Conservation (phyloP, 2,329 filamentous ascomycete genomes). For the Coniella vitis region DNA sequence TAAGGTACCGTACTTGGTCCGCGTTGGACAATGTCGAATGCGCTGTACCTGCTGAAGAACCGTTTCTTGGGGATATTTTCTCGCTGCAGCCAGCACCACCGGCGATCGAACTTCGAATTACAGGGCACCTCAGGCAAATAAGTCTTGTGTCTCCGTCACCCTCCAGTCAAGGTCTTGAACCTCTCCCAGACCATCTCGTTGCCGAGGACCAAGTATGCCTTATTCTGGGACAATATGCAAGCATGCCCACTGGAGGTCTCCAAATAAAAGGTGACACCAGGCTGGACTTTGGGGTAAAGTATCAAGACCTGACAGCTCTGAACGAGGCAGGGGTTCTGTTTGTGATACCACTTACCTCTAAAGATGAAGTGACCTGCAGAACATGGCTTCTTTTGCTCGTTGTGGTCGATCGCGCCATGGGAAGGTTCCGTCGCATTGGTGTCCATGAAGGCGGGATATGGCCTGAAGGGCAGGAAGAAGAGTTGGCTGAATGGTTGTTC, state of each 20-base stretch:
- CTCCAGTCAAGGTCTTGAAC: no score
- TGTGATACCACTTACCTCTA: not conserved
- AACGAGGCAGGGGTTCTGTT: not conserved
- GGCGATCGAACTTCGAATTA: no score
- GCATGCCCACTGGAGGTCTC: not conserved
- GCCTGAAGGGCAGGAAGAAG: no score
- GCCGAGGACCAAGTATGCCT: no score
- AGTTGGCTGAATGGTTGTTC: no score
- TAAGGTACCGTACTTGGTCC: not conserved
- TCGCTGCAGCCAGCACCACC: not conserved
- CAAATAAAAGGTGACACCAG: not conserved
- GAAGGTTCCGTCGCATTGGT: conserved; percentile 1
- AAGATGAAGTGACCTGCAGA: not conserved
- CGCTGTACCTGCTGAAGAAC: not conserved
- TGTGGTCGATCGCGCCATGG: not conserved
- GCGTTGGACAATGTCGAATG: not conserved
- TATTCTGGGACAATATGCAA: no score
- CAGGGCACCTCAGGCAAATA: no score
- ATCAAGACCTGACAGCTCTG: not conserved
- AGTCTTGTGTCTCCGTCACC: no score
- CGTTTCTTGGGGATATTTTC: not conserved
- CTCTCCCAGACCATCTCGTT: no score
- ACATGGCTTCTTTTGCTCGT: not conserved
- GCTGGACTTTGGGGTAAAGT: not conserved
- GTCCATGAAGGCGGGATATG: not conserved